These are phyloP conservation scores for Penicillium sp. DNA, from an alignment of 2,329 filamentous ascomycete genomes.

Conservation along the genomic window DNA sequence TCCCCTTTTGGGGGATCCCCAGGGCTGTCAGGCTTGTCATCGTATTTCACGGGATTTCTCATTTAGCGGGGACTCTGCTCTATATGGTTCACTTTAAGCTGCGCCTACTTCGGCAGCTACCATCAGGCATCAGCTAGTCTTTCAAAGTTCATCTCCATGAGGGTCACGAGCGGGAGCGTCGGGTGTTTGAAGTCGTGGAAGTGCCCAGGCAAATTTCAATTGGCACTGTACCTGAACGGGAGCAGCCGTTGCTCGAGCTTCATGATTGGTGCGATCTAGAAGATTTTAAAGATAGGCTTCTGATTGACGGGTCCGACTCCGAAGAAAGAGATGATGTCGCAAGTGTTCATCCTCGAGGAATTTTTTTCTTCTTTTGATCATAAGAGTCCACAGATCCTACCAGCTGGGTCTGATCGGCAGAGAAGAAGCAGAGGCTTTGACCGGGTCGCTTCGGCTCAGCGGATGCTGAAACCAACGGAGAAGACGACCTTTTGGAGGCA, in stretches of 20 bases:
- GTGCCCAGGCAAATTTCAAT: not conserved
- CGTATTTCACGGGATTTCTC: not conserved
- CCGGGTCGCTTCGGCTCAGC: not conserved
- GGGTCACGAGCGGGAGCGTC: not conserved
- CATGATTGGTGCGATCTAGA: not conserved
- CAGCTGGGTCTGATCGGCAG: not conserved
- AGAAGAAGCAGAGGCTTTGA: not conserved
- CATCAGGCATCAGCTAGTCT: no score
- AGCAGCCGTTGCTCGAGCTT: not conserved
- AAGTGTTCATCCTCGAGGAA: not conserved
- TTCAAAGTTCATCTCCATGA: not conserved
- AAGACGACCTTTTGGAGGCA: not conserved
- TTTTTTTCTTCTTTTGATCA: not conserved
- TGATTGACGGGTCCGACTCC: not conserved
- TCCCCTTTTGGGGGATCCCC: not conserved
- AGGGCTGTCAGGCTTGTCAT: not conserved
- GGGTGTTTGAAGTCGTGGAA: not conserved
- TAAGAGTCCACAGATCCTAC: not conserved
- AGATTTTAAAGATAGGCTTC: not conserved
- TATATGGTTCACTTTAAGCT: not conserved
- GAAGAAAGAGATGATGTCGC: not conserved
- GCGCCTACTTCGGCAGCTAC: no score
- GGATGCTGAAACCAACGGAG: no score
- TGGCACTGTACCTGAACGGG: not conserved
- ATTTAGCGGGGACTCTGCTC: not conserved